A percentile compares a stretch with the other conserved stretches of the same genome.
Evolutionary conservation across 2,329 filamentous ascomycete genomes (phyloP).

Genomic region (Ophiostoma ulmi): DNA sequence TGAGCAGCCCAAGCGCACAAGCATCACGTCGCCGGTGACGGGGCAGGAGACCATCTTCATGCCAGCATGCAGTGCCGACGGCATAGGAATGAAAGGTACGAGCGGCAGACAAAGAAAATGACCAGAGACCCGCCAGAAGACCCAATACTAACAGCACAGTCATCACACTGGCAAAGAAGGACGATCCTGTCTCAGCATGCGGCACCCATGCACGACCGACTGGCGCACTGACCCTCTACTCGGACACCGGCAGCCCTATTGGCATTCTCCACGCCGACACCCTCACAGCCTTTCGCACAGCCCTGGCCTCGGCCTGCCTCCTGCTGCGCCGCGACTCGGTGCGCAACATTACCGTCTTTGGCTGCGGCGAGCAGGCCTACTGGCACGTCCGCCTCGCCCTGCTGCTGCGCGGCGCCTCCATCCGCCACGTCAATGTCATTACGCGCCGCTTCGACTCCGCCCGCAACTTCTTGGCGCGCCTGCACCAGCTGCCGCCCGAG

Average conservation of each 20-base stretch:
- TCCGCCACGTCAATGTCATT: conserved; percentile 77
- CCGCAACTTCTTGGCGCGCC: conserved; percentile 46
- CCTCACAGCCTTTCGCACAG: conserved; percentile 75
- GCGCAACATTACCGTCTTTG: conserved; percentile 76
- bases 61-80: conserved; percentile 60
- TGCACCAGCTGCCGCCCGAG: conserved; percentile 45
- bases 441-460: conserved; percentile 65
- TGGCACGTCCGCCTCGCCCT: conserved; percentile 88
- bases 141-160: conserved; percentile 39
- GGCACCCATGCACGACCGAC: conserved; percentile 40
- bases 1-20: conserved; percentile 52
- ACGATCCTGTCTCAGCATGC: conserved; percentile 36
- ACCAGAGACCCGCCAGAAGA: neutral
- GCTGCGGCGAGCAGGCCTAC: conserved; percentile 83
- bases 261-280: conserved; percentile 69
- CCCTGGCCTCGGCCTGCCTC: conserved; percentile 64
- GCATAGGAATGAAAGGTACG: conserved; percentile 63
- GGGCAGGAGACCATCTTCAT: conserved; percentile 65
- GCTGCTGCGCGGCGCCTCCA: conserved; percentile 62
- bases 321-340: conserved; percentile 62
- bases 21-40: conserved; percentile 44
- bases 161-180: conserved; percentile 49
- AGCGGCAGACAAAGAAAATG: too few species aligned
- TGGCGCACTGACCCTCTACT: conserved; percentile 66
- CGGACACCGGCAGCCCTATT: conserved; percentile 54